Evolutionary conservation across 441 rosid species (phyloP).

Genomic region (Populus tomentosa): DNA sequence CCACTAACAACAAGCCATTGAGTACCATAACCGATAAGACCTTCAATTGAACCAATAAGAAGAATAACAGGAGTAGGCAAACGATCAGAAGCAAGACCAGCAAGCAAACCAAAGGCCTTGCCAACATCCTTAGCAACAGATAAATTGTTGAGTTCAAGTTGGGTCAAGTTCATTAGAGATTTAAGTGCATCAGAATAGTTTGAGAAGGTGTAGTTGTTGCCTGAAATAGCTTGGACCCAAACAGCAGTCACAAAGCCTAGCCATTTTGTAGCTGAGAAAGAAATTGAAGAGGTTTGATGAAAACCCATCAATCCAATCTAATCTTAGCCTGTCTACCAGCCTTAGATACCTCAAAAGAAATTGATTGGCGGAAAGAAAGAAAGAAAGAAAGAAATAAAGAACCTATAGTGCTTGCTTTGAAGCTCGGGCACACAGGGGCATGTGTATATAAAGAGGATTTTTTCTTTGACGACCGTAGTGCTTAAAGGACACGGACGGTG

Average conservation of each 20-base stretch:
- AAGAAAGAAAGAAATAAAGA: no score
- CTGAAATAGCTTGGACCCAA: conserved; percentile 80
- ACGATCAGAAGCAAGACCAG: conserved; percentile 81
- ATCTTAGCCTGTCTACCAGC: background rate
- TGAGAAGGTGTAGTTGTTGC: conserved; percentile 82
- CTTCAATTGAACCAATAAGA: conserved; percentile 71
- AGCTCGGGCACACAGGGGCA: background rate
- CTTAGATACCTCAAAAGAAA: background rate
- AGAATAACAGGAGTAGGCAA: conserved; percentile 54
- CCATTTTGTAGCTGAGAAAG: conserved; percentile 52
- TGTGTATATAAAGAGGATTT: background rate
- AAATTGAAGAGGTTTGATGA: conserved; percentile 11
- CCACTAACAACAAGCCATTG: conserved; percentile 82
- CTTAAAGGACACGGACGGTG: background rate
- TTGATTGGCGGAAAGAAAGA: background rate
- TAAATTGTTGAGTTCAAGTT: conserved; percentile 61
- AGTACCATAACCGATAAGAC: conserved; percentile 70
- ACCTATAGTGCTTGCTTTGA: background rate
- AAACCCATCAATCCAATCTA: background rate
- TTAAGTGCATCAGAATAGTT: conserved; percentile 74
- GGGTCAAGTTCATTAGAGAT: conserved; percentile 72
- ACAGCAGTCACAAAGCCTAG: conserved; percentile 76
- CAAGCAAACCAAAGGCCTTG: conserved; percentile 78
- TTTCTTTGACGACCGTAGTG: background rate
- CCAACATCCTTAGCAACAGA: conserved; percentile 85